Evolutionary conservation across 129 eudicot genomes (phyloP).

Genomic region (Solidago caesia): DNA sequence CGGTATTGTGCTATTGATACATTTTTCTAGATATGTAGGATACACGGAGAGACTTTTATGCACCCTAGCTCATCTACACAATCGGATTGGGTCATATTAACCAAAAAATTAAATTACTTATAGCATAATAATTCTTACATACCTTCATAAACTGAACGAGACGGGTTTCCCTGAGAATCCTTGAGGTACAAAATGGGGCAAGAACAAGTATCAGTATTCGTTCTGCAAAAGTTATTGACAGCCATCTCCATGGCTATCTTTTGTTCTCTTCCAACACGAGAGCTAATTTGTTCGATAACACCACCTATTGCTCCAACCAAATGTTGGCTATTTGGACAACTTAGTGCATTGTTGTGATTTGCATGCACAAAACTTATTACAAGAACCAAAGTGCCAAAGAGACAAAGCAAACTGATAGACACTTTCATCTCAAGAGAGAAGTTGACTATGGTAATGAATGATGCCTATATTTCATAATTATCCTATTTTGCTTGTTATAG

Average conservation of each 20-base stretch:
- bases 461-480: no score
- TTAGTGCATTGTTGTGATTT: background rate
- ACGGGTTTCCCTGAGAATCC: conserved; percentile 39
- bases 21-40: no score
- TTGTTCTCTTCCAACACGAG: conserved; percentile 52
- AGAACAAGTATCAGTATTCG: background rate
- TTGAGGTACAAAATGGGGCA: conserved; percentile 38
- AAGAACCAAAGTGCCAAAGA: conserved; percentile 1
- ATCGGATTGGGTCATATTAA: no score
- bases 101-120: no score
- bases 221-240: conserved; percentile 33
- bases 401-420: background rate
- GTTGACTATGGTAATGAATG: no score
- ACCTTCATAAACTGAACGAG: conserved; percentile 45
- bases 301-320: conserved; percentile 33
- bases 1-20: no score
- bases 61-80: no score
- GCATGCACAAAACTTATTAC: conserved; percentile 3
- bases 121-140: background rate
- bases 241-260: conserved; percentile 50
- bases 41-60: no score
- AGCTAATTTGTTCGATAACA: conserved; percentile 32
- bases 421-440: background rate
- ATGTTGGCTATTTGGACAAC: conserved; percentile 12
- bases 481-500: no score